Conservation (phyloP, 306 rosid species). For the Vachellia pachyceras region DNA sequence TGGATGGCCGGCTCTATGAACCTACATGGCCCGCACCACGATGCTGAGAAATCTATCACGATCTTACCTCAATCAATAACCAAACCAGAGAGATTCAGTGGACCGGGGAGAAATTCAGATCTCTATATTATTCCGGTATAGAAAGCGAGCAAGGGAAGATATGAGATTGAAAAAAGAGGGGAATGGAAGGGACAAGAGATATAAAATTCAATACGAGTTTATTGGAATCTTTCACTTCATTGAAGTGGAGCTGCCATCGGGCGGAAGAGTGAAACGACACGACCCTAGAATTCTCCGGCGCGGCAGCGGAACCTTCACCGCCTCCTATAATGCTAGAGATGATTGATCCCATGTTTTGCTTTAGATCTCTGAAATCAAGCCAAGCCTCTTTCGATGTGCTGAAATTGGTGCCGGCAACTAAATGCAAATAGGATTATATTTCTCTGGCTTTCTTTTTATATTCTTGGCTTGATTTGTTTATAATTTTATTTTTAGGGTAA, state of each 20-base stretch:
- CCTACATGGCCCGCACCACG: slow-evolving; percentile 98
- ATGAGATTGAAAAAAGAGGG: background rate
- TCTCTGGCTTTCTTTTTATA: background rate
- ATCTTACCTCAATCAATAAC: slow-evolving; percentile 39
- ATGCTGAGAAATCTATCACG: slow-evolving; percentile 90
- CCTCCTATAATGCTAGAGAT: slow-evolving; percentile 25
- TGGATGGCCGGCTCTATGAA: slow-evolving; percentile 72
- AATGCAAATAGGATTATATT: background rate
- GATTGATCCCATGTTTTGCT: slow-evolving; percentile 44
- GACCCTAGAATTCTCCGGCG: slow-evolving; percentile 50
- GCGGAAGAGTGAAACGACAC: slow-evolving; percentile 66
- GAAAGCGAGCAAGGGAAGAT: background rate
- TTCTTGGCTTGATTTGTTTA: background rate
- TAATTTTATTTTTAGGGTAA: background rate
- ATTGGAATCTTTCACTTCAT: slow-evolving; percentile 49
- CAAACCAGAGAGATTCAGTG: slow-evolving; percentile 6
- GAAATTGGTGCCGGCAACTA: background rate
- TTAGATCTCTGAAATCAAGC: background rate
- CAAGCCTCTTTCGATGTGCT: background rate
- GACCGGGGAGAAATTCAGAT: background rate
- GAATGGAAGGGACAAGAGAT: background rate
- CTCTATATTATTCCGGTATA: background rate
- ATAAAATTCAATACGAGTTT: slow-evolving; percentile 53
- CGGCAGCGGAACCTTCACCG: background rate
- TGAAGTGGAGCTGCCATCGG: slow-evolving; percentile 77